phyloP scores from a whole-genome alignment of 1,284 basidiomycete species.

The Phaffia rhodozyma region DNA sequence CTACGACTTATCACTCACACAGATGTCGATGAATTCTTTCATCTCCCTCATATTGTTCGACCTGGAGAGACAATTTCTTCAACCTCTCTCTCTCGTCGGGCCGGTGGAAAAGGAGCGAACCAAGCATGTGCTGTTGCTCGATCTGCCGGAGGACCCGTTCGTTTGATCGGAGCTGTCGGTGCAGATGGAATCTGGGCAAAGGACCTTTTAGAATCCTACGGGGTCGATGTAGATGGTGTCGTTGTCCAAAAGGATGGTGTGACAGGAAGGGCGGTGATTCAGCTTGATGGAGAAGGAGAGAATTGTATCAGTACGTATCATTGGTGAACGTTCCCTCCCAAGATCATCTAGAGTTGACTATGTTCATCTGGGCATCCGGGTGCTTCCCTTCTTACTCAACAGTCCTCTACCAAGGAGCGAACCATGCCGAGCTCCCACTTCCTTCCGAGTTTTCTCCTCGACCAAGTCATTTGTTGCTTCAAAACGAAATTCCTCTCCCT shows the following conservation, averaged over 20 bases:
- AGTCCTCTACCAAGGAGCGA: constrained; percentile 37
- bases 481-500: constrained; percentile 45
- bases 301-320: constrained; percentile 37
- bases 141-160: constrained; percentile 31
- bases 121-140: constrained; percentile 37
- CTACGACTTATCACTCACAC: background rate
- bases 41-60: constrained; percentile 36
- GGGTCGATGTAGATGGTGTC: constrained; percentile 30
- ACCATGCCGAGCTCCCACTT: constrained; percentile 18
- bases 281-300: constrained; percentile 36
- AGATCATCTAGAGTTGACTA: background rate
- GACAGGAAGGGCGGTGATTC: constrained; percentile 40
- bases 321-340: background rate
- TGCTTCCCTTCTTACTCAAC: background rate
- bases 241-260: constrained; percentile 26
- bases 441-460: constrained; percentile 20
- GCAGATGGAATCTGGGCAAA: constrained; percentile 34
- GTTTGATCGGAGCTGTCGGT: constrained; percentile 34
- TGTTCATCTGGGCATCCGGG: background rate
- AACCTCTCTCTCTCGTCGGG: constrained; percentile 30
- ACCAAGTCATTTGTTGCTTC: constrained; percentile 41
- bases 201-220: constrained; percentile 27
- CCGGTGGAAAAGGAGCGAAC: constrained; percentile 43
- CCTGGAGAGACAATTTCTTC: constrained; percentile 41
- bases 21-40: constrained; percentile 39